A percentile compares a stretch with the other conserved stretches of the same genome.
phyloP scores from a whole-genome alignment of 1,284 basidiomycete species.

The Rhodotorula sp. region DNA sequence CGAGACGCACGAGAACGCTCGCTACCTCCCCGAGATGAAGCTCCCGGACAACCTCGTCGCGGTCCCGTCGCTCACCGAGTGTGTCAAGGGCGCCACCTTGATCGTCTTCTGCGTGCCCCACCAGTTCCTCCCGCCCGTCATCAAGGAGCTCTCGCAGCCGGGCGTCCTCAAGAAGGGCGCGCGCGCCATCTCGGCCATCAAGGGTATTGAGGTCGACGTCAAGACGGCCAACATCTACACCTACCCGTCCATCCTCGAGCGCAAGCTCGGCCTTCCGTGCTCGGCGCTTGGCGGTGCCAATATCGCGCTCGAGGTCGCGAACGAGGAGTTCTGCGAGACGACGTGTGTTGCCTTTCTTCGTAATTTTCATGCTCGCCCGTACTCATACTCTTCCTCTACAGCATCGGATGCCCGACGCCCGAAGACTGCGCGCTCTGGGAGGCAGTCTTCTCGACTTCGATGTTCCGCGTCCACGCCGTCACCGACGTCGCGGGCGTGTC shows the following conservation, averaged over 20 bases:
- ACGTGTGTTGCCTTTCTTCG: conserved; percentile 47
- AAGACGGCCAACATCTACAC: conserved; percentile 53
- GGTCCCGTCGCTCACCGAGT: conserved; percentile 55
- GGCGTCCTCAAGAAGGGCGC: conserved; percentile 47
- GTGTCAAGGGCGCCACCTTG: conserved; percentile 51
- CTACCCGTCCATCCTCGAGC: conserved; percentile 58
- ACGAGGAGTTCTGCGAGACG: conserved; percentile 59
- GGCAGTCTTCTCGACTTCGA: conserved; percentile 54
- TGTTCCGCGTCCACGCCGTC: conserved; percentile 55
- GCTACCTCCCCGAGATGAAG: conserved; percentile 59
- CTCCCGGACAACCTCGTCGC: conserved; percentile 60
- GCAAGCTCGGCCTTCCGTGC: conserved; percentile 57
- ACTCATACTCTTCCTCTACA: neutral
- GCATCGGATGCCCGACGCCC: conserved; percentile 56
- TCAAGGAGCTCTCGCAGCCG: conserved; percentile 40
- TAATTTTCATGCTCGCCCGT: too few species aligned
- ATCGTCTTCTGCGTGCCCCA: conserved; percentile 44
- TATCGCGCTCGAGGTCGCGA: conserved; percentile 61
- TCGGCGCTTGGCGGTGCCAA: conserved; percentile 61
- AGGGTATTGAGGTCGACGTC: conserved; percentile 60
- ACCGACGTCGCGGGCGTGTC: conserved; percentile 55
- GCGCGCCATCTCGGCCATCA: conserved; percentile 57
- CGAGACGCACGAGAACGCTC: conserved; percentile 59
- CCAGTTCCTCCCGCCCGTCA: conserved; percentile 49
- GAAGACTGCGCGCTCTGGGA: conserved; percentile 53